phyloP scores from a whole-genome alignment of 352 stramenopile species.

The Phytophthora tentaculata region DNA sequence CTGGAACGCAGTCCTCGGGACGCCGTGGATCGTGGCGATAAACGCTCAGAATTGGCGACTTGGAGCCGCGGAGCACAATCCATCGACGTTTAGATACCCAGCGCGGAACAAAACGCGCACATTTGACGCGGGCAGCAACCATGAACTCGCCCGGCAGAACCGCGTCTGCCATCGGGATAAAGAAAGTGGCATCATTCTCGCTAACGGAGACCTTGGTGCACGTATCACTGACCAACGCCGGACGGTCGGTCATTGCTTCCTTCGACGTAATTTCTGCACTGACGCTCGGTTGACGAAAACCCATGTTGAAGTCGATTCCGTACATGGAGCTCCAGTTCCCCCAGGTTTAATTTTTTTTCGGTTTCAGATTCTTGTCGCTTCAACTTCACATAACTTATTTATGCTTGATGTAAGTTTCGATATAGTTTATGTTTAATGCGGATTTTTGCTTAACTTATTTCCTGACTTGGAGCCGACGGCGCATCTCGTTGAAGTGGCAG shows the following conservation, averaged over 20 bases:
- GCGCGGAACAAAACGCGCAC: slow-evolving; percentile 53
- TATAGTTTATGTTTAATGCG: not conserved
- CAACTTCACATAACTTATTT: slow-evolving; percentile 9
- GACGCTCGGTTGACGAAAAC: slow-evolving; percentile 18
- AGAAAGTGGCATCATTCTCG: not conserved
- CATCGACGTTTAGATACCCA: slow-evolving; percentile 63
- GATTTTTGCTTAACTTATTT: too few species aligned
- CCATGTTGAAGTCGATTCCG: slow-evolving; percentile 14
- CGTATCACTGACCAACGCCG: not conserved
- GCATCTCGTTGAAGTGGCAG: slow-evolving; percentile 1
- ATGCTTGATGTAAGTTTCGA: not conserved
- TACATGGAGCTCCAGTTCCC: too few species aligned
- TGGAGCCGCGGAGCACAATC: slow-evolving; percentile 68
- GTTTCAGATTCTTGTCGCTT: slow-evolving; percentile 14
- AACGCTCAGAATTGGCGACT: slow-evolving; percentile 60
- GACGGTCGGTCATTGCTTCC: slow-evolving; percentile 6
- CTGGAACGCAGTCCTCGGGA: slow-evolving; percentile 26
- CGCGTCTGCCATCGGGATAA: not conserved
- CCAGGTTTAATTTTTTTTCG: too few species aligned
- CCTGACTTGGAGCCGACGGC: not conserved
- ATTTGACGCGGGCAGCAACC: slow-evolving; percentile 52
- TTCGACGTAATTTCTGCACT: slow-evolving; percentile 15
- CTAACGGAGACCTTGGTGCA: slow-evolving; percentile 5
- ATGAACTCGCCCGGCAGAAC: slow-evolving; percentile 64
- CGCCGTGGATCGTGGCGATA: slow-evolving; percentile 46